Conservation (phyloP, 2,329 filamentous ascomycete species). For the Ceratocystis diversiconidia region DNA sequence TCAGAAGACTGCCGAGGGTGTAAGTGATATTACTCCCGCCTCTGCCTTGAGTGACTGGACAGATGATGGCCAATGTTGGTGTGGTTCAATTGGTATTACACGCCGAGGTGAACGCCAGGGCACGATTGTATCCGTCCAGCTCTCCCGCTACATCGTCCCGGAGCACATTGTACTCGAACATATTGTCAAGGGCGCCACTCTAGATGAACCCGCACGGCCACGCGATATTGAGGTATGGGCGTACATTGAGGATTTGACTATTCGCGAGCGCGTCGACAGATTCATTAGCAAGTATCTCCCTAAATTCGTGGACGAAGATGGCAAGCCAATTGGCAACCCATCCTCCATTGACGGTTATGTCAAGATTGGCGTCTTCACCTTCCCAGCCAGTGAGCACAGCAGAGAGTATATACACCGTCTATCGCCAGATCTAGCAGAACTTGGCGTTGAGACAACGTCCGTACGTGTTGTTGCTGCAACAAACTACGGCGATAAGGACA, state of each 20-base stretch:
- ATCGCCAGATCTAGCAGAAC: conserved; percentile 33
- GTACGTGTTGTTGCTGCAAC: conserved; percentile 41
- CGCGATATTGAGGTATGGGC: conserved; percentile 57
- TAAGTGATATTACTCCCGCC: conserved; percentile 26
- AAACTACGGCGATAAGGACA: conserved; percentile 43
- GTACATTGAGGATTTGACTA: conserved; percentile 34
- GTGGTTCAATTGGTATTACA: conserved; percentile 38
- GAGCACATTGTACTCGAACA: conserved; percentile 61
- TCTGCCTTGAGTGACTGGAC: conserved; percentile 54
- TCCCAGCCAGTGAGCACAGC: conserved; percentile 32
- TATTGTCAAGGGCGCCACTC: conserved; percentile 46
- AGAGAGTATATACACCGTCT: conserved; percentile 40
- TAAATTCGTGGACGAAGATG: conserved; percentile 17
- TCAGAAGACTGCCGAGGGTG: neutral
- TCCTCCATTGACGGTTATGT: conserved; percentile 31
- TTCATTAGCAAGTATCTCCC: conserved; percentile 33
- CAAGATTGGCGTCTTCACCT: conserved; percentile 44
- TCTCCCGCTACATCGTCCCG: conserved; percentile 45
- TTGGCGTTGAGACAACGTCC: conserved; percentile 36
- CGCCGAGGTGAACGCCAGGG: conserved; percentile 33
- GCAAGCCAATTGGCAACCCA: conserved; percentile 22
- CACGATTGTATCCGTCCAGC: conserved; percentile 50
- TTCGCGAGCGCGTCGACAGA: conserved; percentile 29
- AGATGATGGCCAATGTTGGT: conserved; percentile 81
- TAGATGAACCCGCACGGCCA: conserved; percentile 49